Percentiles rank a stretch among this genome's conserved stretches.
These are phyloP conservation scores for Lactarius psammicola DNA, from an alignment of 768 basidiomycete genomes.

Conservation along the genomic window DNA sequence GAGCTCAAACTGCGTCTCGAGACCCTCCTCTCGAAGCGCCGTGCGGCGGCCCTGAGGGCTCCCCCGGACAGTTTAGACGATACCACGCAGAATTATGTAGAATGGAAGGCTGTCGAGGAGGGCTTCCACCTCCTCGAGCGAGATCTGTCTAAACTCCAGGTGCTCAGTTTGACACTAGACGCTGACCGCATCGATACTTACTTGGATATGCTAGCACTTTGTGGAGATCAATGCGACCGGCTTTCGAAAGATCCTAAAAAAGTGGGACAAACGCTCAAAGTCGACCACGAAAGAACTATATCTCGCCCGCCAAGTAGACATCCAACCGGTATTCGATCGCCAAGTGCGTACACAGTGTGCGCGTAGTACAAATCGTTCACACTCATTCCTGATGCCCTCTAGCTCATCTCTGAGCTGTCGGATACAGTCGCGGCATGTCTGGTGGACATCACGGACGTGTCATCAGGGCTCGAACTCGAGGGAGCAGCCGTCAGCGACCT, in stretches of 20 bases:
- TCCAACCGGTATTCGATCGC: slow-evolving; percentile 97
- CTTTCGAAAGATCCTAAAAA: slow-evolving; percentile 96
- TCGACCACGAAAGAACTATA: slow-evolving; percentile 97
- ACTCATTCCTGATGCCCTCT: slow-evolving; percentile 2
- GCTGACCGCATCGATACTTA: slow-evolving; percentile 27
- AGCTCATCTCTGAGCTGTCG: slow-evolving; percentile 94
- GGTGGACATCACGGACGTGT: slow-evolving; percentile 73
- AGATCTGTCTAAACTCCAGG: slow-evolving; percentile 94
- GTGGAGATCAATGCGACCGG: slow-evolving; percentile 97
- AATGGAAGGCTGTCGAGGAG: slow-evolving; percentile 96
- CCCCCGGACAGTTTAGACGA: slow-evolving; percentile 67
- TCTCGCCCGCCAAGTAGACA: slow-evolving; percentile 92
- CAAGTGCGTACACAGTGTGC: slow-evolving; percentile 54
- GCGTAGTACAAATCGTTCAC: not conserved
- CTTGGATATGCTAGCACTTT: slow-evolving; percentile 67
- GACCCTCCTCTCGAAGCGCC: slow-evolving; percentile 89
- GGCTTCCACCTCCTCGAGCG: slow-evolving; percentile 92
- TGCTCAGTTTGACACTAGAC: slow-evolving; percentile 36
- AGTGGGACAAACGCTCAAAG: slow-evolving; percentile 96
- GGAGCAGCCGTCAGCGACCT: slow-evolving; percentile 68
- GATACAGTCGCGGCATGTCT: slow-evolving; percentile 87
- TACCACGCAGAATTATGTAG: slow-evolving; percentile 63
- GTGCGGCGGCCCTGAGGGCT: slow-evolving; percentile 73
- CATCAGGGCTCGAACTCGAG: slow-evolving; percentile 74
- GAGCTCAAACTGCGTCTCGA: slow-evolving; percentile 90